Base-by-base conservation (phyloP, 805 yeast genomes). In the Metschnikowia kofuensis region DNA sequence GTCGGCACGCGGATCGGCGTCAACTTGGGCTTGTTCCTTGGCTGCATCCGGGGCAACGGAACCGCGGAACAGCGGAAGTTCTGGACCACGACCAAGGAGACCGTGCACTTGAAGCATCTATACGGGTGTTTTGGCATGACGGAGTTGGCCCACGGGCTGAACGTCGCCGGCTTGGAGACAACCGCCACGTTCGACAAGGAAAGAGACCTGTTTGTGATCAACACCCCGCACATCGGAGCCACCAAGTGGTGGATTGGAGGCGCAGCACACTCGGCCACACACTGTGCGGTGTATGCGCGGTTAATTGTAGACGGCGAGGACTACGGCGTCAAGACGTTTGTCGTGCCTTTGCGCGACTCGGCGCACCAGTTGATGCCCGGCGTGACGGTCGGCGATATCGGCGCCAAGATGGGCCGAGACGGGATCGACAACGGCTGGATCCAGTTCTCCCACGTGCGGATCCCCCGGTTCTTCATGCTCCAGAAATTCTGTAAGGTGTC, bases 221-320 rank as follows among this genome's bases (percentile, higher is more conserved):
- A 58, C 52, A 58, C 61, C 36, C 61, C 61, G 1, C 61, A 58
- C 51, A 55, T 58, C 16, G 61, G 61, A 5, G 61, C 61, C 40
- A 58, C 61, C 45, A 58, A 58, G 50, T 58, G 61, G 61, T 58
- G 61, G 61, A 58, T 58, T 16, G 61, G 61, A 7, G 61, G 61
- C 35, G 61, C 61, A 6, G 61, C 61, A 1, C 61, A 58, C 44
- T 53, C 58, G n/a, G 55, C 61, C 31, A 51, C 61, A 6, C 61
- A 58, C 50, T 49, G 56, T 32, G 38, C 54, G 7, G 59, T 55
- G 7, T 58, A 58, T 42, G 61, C 61, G 27, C 45, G 61, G 10
- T 46, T 58, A 44, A 48, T 55, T 40, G 61, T 58, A 10, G 54
- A 55, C 35, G 57, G 59, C 47, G 42, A 56, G 43, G 61, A 58